Conservation (phyloP, 805 yeast genomes). For the Kluyveromyces nonfermentans region DNA sequence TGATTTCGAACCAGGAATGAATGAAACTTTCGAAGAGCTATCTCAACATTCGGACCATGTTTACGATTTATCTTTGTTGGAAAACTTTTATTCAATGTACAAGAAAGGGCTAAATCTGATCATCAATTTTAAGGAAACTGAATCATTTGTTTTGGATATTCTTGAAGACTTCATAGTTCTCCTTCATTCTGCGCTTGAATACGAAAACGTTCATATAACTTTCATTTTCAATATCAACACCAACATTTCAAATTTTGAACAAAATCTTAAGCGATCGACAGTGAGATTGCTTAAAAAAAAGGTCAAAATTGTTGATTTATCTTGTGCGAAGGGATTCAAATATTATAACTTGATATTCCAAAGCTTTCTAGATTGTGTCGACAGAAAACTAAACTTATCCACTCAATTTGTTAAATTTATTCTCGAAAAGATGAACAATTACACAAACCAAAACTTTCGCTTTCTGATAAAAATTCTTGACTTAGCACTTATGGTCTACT, state of each 20-base stretch:
- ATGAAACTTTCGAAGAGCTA: not conserved
- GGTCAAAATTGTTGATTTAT: slow-evolving; percentile 22
- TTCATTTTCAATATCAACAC: slow-evolving; percentile 27
- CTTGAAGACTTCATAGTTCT: slow-evolving; percentile 23
- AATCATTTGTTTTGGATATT: slow-evolving; percentile 21
- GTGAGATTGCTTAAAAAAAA: slow-evolving; percentile 23
- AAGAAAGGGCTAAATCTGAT: slow-evolving; percentile 21
- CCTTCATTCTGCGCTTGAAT: slow-evolving; percentile 20
- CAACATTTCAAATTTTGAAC: slow-evolving; percentile 26
- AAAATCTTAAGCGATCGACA: slow-evolving; percentile 25
- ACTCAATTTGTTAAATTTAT: slow-evolving; percentile 23
- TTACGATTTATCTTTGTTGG: slow-evolving; percentile 27
- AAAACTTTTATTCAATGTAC: slow-evolving; percentile 22
- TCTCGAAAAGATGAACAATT: slow-evolving; percentile 25
- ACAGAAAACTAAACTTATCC: slow-evolving; percentile 27
- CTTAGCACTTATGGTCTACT: slow-evolving; percentile 28
- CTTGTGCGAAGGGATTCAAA: slow-evolving; percentile 27
- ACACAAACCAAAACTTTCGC: slow-evolving; percentile 25
- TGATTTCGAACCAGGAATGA: not conserved
- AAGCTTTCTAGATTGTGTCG: slow-evolving; percentile 27
- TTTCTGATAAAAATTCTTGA: slow-evolving; percentile 26
- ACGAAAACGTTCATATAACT: slow-evolving; percentile 20
- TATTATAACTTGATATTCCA: slow-evolving; percentile 27
- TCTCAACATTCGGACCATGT: not conserved
- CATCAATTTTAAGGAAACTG: slow-evolving; percentile 28